Evolutionary conservation across 1,139 yeast species (phyloP).

Genomic region (Lodderomyces jiufengensis): DNA sequence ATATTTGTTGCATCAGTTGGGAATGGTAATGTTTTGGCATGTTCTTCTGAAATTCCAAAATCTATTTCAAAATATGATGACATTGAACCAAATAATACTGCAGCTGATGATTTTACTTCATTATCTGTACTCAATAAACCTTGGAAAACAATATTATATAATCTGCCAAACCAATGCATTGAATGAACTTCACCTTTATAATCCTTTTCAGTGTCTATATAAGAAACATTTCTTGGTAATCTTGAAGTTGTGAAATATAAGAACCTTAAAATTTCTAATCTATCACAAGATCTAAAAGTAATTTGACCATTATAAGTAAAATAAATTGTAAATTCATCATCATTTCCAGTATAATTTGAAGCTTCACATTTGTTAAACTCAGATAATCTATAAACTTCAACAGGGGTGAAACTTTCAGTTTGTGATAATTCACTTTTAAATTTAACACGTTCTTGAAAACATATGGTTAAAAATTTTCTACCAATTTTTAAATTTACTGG

Average conservation of each 20-base stretch:
- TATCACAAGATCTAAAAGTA: constrained; percentile 56
- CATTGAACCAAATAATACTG: constrained; percentile 60
- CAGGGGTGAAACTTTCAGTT: constrained; percentile 41
- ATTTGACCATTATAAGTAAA: constrained; percentile 42
- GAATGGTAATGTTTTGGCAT: constrained; percentile 63
- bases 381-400: constrained; percentile 49
- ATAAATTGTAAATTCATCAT: constrained; percentile 54
- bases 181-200: constrained; percentile 20
- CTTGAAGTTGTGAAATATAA: constrained; percentile 63
- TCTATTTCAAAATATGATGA: constrained; percentile 59
- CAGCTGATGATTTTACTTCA: constrained; percentile 62
- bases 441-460: constrained; percentile 27
- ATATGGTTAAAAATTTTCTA: constrained; percentile 61
- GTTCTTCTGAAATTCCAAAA: constrained; percentile 54
- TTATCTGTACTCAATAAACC: constrained; percentile 61
- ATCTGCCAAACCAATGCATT: constrained; percentile 50
- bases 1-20: constrained; percentile 70
- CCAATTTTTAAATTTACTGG: constrained; percentile 70
- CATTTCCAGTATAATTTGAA: constrained; percentile 42
- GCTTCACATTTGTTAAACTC: constrained; percentile 53
- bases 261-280: constrained; percentile 65
- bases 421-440: constrained; percentile 22
- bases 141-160: constrained; percentile 63
- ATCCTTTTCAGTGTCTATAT: constrained; percentile 19
- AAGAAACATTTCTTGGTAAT: constrained; percentile 28